Percentiles rank a stretch among this genome's conserved stretches.
Evolutionary conservation across 1,139 yeast genomes (phyloP).

Genomic region (Fermentozyma sake): DNA sequence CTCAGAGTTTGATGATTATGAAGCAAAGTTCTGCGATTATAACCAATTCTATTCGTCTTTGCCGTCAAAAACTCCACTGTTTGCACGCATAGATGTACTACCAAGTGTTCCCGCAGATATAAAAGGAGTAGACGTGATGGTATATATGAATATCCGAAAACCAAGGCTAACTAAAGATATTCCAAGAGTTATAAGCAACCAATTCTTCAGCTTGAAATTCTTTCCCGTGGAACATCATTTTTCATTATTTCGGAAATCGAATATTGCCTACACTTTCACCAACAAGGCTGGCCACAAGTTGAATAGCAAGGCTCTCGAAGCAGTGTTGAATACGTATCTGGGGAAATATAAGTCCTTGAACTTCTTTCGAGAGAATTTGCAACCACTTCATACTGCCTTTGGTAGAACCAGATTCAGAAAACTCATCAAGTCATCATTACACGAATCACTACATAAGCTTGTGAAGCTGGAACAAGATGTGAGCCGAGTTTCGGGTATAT

Average conservation of each 20-base stretch:
- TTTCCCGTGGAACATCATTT: slow-evolving; percentile 23
- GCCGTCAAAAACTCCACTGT: slow-evolving; percentile 6
- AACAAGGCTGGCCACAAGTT: slow-evolving; percentile 25
- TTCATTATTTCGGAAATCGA: slow-evolving; percentile 31
- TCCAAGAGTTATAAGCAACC: slow-evolving; percentile 19
- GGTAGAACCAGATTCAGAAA: slow-evolving; percentile 27
- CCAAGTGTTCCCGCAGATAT: slow-evolving; percentile 33
- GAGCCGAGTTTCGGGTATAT: slow-evolving; percentile 26
- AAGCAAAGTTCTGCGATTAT: slow-evolving; percentile 2
- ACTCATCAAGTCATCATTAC: slow-evolving; percentile 20
- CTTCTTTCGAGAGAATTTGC: slow-evolving; percentile 21
- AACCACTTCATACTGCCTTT: slow-evolving; percentile 34
- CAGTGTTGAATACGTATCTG: slow-evolving; percentile 18
- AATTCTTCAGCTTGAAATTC: slow-evolving; percentile 24
- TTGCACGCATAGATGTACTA: slow-evolving; percentile 10
- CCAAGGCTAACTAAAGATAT: slow-evolving; percentile 11
- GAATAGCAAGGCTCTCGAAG: slow-evolving; percentile 23
- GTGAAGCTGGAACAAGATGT: slow-evolving; percentile 10
- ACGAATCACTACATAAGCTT: slow-evolving; percentile 15
- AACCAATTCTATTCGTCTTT: slow-evolving; percentile 4
- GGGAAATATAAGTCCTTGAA: slow-evolving; percentile 22
- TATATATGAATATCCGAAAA: slow-evolving; percentile 15
- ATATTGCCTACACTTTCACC: slow-evolving; percentile 33
- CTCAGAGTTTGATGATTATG: slow-evolving; percentile 1
- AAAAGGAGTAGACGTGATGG: slow-evolving; percentile 31